Conservation (phyloP, 192 early-diverging fungal genomes). For the Backusella tarrabulga region DNA sequence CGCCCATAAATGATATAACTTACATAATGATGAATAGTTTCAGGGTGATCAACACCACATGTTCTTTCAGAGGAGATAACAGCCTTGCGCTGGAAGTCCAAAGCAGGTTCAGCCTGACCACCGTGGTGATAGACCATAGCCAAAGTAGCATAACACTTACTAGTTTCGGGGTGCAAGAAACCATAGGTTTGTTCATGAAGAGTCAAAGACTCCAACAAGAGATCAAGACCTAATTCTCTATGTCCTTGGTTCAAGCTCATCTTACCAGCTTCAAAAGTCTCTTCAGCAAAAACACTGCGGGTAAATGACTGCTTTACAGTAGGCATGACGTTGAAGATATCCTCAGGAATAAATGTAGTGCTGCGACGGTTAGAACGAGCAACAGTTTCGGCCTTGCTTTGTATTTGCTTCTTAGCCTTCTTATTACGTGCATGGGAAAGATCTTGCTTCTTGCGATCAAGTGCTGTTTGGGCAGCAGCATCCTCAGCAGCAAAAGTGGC, state of each 20-base stretch:
- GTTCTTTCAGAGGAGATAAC: constrained; percentile 85
- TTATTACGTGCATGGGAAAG: constrained; percentile 13
- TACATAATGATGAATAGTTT: constrained; percentile 89
- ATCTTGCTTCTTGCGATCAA: constrained; percentile 11
- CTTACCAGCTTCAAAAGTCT: constrained; percentile 85
- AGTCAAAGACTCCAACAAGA: constrained; percentile 77
- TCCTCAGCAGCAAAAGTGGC: constrained; percentile 36
- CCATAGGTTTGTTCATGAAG: constrained; percentile 95
- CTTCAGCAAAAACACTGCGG: constrained; percentile 77
- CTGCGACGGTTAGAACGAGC: constrained; percentile 30
- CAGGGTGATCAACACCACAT: constrained; percentile 80
- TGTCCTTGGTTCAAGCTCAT: constrained; percentile 77
- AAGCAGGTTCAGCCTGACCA: constrained; percentile 58
- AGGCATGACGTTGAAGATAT: constrained; percentile 73
- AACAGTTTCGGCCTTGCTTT: not conserved
- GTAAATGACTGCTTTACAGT: constrained; percentile 69
- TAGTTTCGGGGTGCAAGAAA: constrained; percentile 87
- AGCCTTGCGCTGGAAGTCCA: constrained; percentile 77
- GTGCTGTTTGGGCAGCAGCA: constrained; percentile 33
- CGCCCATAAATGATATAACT: not conserved
- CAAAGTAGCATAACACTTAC: constrained; percentile 78
- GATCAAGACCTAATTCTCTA: constrained; percentile 74
- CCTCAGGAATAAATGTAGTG: constrained; percentile 59
- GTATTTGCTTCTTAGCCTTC: constrained; percentile 27
- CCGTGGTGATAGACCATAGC: constrained; percentile 81